A percentile compares a stretch with the other conserved stretches of the same genome.
These are phyloP conservation scores for Ramaria rubella DNA, from an alignment of 768 basidiomycete genomes.

Conservation along the genomic window DNA sequence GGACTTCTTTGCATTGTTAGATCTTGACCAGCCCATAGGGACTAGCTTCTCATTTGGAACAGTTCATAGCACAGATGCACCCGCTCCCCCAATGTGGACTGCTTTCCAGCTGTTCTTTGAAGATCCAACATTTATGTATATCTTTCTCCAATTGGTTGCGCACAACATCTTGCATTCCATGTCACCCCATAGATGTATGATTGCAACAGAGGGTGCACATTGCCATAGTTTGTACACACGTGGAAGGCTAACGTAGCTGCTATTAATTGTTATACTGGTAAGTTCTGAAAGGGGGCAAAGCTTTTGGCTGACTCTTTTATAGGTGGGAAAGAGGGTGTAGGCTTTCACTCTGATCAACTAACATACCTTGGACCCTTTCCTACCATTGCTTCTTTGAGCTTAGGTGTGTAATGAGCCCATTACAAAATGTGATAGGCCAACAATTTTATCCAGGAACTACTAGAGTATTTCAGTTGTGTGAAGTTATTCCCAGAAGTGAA, in stretches of 20 bases:
- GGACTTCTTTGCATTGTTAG: slow-evolving; percentile 41
- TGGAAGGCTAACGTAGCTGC: slow-evolving; percentile 87
- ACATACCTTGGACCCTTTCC: slow-evolving; percentile 80
- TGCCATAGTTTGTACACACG: slow-evolving; percentile 7
- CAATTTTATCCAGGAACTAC: slow-evolving; percentile 45
- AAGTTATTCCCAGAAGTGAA: slow-evolving; percentile 66
- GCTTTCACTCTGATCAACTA: slow-evolving; percentile 75
- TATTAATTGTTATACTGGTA: slow-evolving; percentile 59
- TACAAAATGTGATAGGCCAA: not conserved
- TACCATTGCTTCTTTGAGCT: slow-evolving; percentile 78
- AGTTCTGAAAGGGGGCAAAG: not conserved
- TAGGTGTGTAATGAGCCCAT: slow-evolving; percentile 40
- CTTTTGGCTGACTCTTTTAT: slow-evolving; percentile 24
- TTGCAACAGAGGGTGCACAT: slow-evolving; percentile 43
- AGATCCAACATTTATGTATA: slow-evolving; percentile 36
- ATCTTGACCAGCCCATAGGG: slow-evolving; percentile 64
- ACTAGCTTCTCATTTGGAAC: slow-evolving; percentile 58
- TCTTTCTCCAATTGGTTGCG: not conserved
- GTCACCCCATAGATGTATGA: slow-evolving; percentile 40
- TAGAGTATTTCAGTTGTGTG: slow-evolving; percentile 66
- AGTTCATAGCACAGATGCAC: slow-evolving; percentile 49
- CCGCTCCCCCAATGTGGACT: slow-evolving; percentile 53
- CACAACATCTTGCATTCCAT: slow-evolving; percentile 23
- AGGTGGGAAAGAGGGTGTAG: slow-evolving; percentile 76
- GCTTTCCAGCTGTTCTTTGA: slow-evolving; percentile 61